These are phyloP conservation scores for Geotrichum armillariae DNA, from an alignment of 1,139 yeast species.

Conservation along the genomic window DNA sequence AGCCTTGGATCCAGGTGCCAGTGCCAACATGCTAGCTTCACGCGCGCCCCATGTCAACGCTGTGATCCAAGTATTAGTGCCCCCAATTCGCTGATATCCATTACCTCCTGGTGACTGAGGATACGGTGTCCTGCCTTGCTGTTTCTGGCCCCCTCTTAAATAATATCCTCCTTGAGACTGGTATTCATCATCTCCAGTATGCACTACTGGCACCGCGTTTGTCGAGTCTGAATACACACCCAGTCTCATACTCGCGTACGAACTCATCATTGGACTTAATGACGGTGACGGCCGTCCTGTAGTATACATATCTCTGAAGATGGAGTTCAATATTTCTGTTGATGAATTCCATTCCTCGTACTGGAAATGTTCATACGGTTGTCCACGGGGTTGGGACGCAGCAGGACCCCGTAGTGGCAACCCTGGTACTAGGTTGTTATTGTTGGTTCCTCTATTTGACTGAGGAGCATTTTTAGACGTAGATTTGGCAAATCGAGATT, in stretches of 20 bases:
- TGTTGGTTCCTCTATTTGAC: too few relatives aligned
- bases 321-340: slow-evolving; percentile 14
- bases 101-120: slow-evolving; percentile 3
- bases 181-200: slow-evolving; percentile 1
- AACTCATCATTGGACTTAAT: slow-evolving; percentile 11
- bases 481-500: too few relatives aligned
- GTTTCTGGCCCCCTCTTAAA: not conserved
- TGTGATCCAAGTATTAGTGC: slow-evolving; percentile 16
- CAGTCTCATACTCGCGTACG: slow-evolving; percentile 19
- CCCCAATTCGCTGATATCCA: not conserved
- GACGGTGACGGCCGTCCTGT: slow-evolving; percentile 12
- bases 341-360: slow-evolving; percentile 3
- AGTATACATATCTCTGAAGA: slow-evolving; percentile 13
- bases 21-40: slow-evolving; percentile 18
- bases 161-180: not conserved
- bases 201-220: slow-evolving; percentile 2
- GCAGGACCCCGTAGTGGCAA: too few relatives aligned
- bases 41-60: slow-evolving; percentile 19
- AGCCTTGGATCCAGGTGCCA: slow-evolving; percentile 4
- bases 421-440: too few relatives aligned
- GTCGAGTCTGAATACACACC: slow-evolving; percentile 17
- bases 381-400: not conserved
- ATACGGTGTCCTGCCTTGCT: not conserved
- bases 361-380: slow-evolving; percentile 1
- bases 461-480: too few relatives aligned